Evolutionary conservation across 2,329 filamentous ascomycete species (phyloP), one percentile per base, ranked within the genome.

Genomic region (Colletotrichum gigasporum): DNA sequence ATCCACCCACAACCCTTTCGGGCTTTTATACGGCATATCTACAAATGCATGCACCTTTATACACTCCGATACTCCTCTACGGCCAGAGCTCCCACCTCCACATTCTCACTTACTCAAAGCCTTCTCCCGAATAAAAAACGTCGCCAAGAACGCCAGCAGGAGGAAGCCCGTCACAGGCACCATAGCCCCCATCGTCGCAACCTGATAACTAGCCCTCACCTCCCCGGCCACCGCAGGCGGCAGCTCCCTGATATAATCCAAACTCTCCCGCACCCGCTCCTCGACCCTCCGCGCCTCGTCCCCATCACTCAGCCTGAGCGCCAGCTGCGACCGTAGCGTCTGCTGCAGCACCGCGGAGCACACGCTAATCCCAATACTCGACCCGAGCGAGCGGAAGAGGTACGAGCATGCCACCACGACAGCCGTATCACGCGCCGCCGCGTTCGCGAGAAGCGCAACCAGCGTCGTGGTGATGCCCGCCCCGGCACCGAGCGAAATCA

Each of bases 371-470:
- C 91, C 92, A 59, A 94, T 80, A 6, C 90, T 90, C n/a, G 92
- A 83, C n/a, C 91, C 92, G 0, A 94, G 81, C 1, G 90, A 90
- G 37, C 92, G 88, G 81, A 95, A 95, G 22, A 95, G 86, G 76
- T 95, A 95, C 18, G 89, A 91, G 74, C 91, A 93, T 7, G 92
- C 92, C 14, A 92, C 91, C 4, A 89, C 90, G 1, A 94, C 86
- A 2, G 92, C 91, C 66, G 91, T 88, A 68, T 94, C 91, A 42
- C 87, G 82, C 3, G 82, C 80, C 1, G 85, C 79, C 0, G 90
- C 86, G 71, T 93, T 93, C 30, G 91, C 88, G 67, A 94, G 87
- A 35, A 94, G 80, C 2, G 84, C 90, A 47, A 94, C 88, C 32
- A 94, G 83, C 0, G 90, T 89, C 0, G 89, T 90, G 0, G 91